These are phyloP conservation scores for Paecilomyces formosus DNA, from an alignment of 2,329 filamentous ascomycete genomes.

Conservation along the genomic window DNA sequence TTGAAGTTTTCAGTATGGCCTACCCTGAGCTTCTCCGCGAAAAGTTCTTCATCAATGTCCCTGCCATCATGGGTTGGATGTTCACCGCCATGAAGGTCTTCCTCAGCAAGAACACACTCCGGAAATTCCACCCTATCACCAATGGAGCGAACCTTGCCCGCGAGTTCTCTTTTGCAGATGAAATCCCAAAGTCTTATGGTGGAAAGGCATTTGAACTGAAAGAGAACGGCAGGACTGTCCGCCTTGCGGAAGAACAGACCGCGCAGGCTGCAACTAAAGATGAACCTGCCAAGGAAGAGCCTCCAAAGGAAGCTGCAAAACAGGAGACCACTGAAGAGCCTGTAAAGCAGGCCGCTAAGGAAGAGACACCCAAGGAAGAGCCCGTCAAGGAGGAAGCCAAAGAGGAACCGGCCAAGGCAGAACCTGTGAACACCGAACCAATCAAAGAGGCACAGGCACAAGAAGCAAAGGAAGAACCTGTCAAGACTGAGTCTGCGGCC, in stretches of 20 bases:
- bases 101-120: constrained; percentile 63
- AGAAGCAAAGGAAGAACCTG: neutral
- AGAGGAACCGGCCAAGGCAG: constrained; percentile 3
- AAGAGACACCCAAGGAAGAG: constrained; percentile 9
- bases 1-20: constrained; percentile 69
- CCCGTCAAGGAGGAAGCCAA: neutral
- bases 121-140: constrained; percentile 71
- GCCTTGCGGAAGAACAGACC: constrained; percentile 18
- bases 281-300: constrained; percentile 4
- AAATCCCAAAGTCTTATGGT: constrained; percentile 70
- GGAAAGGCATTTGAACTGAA: constrained; percentile 56
- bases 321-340: constrained; percentile 9
- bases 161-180: constrained; percentile 54
- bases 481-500: neutral
- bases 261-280: constrained; percentile 5
- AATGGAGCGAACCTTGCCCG: constrained; percentile 63
- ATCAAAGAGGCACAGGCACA: neutral
- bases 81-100: constrained; percentile 70
- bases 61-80: constrained; percentile 82
- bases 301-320: constrained; percentile 9
- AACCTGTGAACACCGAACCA: constrained; percentile 3
- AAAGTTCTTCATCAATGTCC: constrained; percentile 96
- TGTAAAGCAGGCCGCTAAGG: constrained; percentile 11
- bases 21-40: constrained; percentile 85
- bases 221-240: constrained; percentile 25